Base-by-base conservation (phyloP, 176 grass and related monocot species). In the Ampelocalamus luodianensis region DNA sequence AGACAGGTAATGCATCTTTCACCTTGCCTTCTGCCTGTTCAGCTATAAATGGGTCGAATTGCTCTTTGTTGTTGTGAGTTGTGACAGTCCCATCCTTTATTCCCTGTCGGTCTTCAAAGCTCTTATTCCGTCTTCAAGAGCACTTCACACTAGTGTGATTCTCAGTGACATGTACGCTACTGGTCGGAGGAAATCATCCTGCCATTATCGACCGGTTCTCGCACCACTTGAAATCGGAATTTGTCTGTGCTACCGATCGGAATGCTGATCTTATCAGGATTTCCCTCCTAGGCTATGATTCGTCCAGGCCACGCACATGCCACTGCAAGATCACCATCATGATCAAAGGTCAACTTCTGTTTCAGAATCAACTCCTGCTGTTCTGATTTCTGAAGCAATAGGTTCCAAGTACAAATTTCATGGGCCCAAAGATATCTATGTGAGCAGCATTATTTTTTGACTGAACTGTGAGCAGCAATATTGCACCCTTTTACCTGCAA, bases 211-310 rank as follows among this genome's bases (percentile, higher is more conserved):
- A 58, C 46, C 10, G 44, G 11, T 71, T 54, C 53, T 77, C 8
- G 80, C 45, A 55, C 45, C 68, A 60, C 76, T n/a, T 74, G 76
- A 85, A 60, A 66, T 48, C 15, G 51, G 50, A 82, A 77, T 56
- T 50, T 29, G 16, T 34, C 10, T 74, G 3, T 6, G 14, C 71
- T n/a, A 48, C 1, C n/a, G 42, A 72, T 51, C 27, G 45, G 3
- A 29, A 53, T 22, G 53, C 6, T 55, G 0, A 55, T 22, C 53
- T 20, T 55, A 55, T 55, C 18, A 8, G 18, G 65, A 2, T n/a
- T 80, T 49, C 44, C 12, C 68, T 54, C 55, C 16, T 39, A 42
- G 53, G 54, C 24, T 61, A 43, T 8, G n/a, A 61, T 8, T 43
- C 72, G 29, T 44, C 10, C 76, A 46, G n/a, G 59, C 59, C n/a